These are phyloP conservation scores for Paraphysoderma sedebokerense DNA, from an alignment of 371 early-diverging fungal genomes.

Conservation along the genomic window DNA sequence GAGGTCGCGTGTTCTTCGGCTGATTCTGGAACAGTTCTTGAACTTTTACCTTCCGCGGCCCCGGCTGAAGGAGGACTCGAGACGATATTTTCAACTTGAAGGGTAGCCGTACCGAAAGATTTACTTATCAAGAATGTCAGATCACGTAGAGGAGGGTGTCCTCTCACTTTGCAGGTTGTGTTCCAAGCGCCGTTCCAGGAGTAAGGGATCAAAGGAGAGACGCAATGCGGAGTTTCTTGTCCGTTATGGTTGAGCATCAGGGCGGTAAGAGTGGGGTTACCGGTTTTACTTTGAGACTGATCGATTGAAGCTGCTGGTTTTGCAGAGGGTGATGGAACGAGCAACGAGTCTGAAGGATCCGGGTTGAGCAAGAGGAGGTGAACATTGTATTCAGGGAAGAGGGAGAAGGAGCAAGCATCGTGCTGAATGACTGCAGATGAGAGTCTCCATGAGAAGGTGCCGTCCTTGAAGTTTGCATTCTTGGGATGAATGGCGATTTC, in stretches of 20 bases:
- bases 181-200: constrained; percentile 40
- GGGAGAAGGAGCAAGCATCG: constrained; percentile 38
- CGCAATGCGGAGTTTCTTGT: constrained; percentile 26
- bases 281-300: constrained; percentile 11
- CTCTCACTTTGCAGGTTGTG: constrained; percentile 24
- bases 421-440: constrained; percentile 25
- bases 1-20: no score
- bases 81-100: constrained; percentile 21
- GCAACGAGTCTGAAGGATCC: neutral
- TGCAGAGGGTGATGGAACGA: neutral
- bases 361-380: constrained; percentile 9
- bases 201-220: constrained; percentile 41
- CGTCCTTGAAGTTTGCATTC: constrained; percentile 22
- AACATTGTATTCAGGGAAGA: constrained; percentile 45
- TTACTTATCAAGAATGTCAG: constrained; percentile 37
- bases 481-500: constrained; percentile 42
- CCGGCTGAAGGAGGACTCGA: constrained; percentile 19
- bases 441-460: constrained; percentile 44
- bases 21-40: no score
- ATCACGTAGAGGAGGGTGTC: constrained; percentile 26
- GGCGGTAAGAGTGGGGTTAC: constrained; percentile 20
- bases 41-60: constrained; percentile 17
- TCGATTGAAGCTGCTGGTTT: constrained; percentile 7
- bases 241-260: constrained; percentile 35
- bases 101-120: constrained; percentile 18